These are phyloP conservation scores for Pisolithus thermaeus DNA, from an alignment of 1,284 basidiomycete genomes.

Conservation along the genomic window DNA sequence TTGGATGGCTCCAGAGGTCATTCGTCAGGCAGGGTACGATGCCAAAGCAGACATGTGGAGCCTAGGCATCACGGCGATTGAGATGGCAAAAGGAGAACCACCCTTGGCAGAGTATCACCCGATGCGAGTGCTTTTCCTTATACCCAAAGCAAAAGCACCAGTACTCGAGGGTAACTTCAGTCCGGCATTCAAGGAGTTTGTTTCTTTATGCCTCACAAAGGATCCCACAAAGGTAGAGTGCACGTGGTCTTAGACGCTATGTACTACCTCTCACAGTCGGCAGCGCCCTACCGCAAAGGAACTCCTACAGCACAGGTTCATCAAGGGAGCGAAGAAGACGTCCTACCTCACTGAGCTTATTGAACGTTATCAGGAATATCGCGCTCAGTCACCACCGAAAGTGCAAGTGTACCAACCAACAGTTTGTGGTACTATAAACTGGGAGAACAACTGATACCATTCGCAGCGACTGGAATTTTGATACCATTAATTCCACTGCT, in stretches of 20 bases:
- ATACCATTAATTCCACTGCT: conserved; percentile 73
- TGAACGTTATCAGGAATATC: conserved; percentile 73
- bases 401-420: conserved; percentile 50
- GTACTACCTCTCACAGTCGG: conserved; percentile 15
- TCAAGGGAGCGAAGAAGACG: conserved; percentile 78
- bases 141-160: conserved; percentile 94
- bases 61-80: conserved; percentile 93
- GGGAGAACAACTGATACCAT: conserved; percentile 70
- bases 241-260: conserved; percentile 3
- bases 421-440: conserved; percentile 48
- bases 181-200: conserved; percentile 88
- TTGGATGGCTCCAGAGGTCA: conserved; percentile 98
- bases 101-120: conserved; percentile 93
- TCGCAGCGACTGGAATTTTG: conserved; percentile 93
- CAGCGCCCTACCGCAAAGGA: conserved; percentile 90
- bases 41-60: conserved; percentile 97
- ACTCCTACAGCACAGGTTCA: conserved; percentile 88
- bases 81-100: conserved; percentile 93
- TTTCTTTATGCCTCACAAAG: conserved; percentile 88
- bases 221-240: conserved; percentile 69
- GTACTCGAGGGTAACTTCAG: conserved; percentile 84
- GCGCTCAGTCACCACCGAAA: conserved; percentile 52
- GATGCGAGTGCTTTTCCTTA: conserved; percentile 93
- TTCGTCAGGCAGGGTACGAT: conserved; percentile 95
- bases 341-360: conserved; percentile 82